phyloP scores from a whole-genome alignment of 2,329 filamentous ascomycete genomes.

The Arthrinium phaeospermum region DNA sequence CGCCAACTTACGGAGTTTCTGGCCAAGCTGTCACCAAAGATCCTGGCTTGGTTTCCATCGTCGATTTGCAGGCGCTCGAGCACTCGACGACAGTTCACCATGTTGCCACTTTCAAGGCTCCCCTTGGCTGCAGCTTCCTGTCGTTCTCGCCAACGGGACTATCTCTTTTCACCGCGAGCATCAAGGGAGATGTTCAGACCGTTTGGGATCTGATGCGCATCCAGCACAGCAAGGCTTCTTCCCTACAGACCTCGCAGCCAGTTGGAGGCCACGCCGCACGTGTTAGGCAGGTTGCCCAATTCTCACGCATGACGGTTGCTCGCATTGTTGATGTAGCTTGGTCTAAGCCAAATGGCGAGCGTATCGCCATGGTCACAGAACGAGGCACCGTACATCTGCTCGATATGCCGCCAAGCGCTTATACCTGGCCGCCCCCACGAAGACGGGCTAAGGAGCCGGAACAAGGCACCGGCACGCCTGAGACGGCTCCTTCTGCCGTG shows the following conservation, averaged over 20 bases:
- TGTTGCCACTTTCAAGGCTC: slow-evolving; percentile 72
- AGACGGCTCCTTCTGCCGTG: slow-evolving; percentile 61
- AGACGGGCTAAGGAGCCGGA: slow-evolving; percentile 53
- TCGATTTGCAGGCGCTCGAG: slow-evolving; percentile 70
- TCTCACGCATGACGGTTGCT: slow-evolving; percentile 89
- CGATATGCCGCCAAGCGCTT: slow-evolving; percentile 81
- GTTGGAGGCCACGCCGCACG: slow-evolving; percentile 56
- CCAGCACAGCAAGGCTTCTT: slow-evolving; percentile 66
- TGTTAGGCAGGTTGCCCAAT: slow-evolving; percentile 86
- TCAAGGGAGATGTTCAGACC: slow-evolving; percentile 81
- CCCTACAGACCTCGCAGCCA: slow-evolving; percentile 58
- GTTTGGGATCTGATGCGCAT: slow-evolving; percentile 80
- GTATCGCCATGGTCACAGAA: slow-evolving; percentile 87
- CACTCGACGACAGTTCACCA: slow-evolving; percentile 62
- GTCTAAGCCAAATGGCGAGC: slow-evolving; percentile 81
- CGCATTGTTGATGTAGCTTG: slow-evolving; percentile 90
- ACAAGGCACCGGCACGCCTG: slow-evolving; percentile 52
- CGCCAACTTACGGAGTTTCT: slow-evolving; percentile 73
- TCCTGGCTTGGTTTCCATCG: slow-evolving; percentile 74
- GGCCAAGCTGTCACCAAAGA: slow-evolving; percentile 66
- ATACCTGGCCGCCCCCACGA: slow-evolving; percentile 83
- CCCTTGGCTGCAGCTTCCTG: slow-evolving; percentile 79
- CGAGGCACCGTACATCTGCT: slow-evolving; percentile 95
- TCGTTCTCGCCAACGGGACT: slow-evolving; percentile 79
- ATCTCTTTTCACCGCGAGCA: slow-evolving; percentile 78